Evolutionary conservation across 1,284 basidiomycete genomes (phyloP), one percentile per base, ranked within the genome.

Genomic region (Trichosporon asahii): DNA sequence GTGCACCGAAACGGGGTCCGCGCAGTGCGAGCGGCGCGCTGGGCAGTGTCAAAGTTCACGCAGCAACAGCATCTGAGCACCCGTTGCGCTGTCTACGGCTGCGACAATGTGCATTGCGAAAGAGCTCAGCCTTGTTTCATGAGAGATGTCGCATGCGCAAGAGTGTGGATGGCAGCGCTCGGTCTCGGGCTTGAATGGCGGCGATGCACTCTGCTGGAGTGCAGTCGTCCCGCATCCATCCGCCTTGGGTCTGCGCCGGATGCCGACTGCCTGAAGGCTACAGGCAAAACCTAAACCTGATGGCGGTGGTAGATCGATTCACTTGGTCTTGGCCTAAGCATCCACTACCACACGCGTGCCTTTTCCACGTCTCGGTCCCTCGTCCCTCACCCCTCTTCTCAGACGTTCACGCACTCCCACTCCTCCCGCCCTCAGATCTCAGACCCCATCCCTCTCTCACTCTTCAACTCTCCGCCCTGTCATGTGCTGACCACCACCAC

Each of bases 361-460:
- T 61, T 61, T 61, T 61, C 57, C 57, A 61, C 57, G 57, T 61
- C 57, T 60, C 27, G 55, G 55, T 21, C 55, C 55, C 21, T 53
- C 49, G 49, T 31, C 57, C 15, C 57, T n/a, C 27, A 2, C 57
- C 18, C 11, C 57, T 31, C 57, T n/a, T 31, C 27, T 31, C 57
- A 61, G 57, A 31, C 57, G 27, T 31, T 61, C 57, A 61, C 57
- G 29, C 57, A 31, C 57, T 31, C 57, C 57, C 57, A 61, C 57
- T 61, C 14, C 29, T 15, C 49, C 49, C n/a, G 49, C 49, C 49
- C 49, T 46, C 49, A 53, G 49, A 53, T 53, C 49, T 25, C 49
- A 53, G 49, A 53, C n/a, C 49, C 11, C 49, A 53, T 25, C 49
- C 49, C 44, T 46, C 25, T 21, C 55, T 27, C 35, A 33, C 31